Conservation (phyloP, 2,329 filamentous ascomycete species). For the Dactylella cylindrospora region DNA sequence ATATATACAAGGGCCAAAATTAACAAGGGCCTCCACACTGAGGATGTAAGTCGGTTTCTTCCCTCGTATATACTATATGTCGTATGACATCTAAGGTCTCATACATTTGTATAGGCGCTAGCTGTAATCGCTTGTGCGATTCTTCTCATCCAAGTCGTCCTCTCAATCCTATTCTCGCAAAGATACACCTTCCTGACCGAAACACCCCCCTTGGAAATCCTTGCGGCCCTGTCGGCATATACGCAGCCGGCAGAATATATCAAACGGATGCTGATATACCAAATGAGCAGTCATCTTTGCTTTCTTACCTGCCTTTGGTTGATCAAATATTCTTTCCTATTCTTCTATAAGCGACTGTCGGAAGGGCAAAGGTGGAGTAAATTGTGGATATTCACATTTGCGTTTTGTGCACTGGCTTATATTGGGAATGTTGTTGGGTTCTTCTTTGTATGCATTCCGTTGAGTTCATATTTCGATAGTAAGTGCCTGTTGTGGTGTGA, state of each 20-base stretch:
- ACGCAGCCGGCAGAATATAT: slow-evolving; percentile 1
- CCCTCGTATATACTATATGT: not conserved
- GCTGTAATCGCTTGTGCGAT: slow-evolving; percentile 15
- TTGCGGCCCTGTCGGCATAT: not conserved
- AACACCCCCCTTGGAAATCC: not conserved
- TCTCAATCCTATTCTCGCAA: slow-evolving; percentile 31
- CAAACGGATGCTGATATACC: slow-evolving; percentile 28
- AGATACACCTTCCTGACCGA: slow-evolving; percentile 18
- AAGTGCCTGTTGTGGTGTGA: too few relatives aligned
- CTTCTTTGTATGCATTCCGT: slow-evolving; percentile 36
- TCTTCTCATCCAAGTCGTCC: slow-evolving; percentile 15
- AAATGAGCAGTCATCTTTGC: slow-evolving; percentile 30
- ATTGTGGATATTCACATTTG: slow-evolving; percentile 36
- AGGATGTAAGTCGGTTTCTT: slow-evolving; percentile 24
- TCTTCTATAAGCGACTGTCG: slow-evolving; percentile 36
- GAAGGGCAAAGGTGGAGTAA: slow-evolving; percentile 34
- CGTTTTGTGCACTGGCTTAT: slow-evolving; percentile 26
- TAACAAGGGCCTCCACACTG: slow-evolving; percentile 33
- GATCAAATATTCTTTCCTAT: slow-evolving; percentile 40
- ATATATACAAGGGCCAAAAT: slow-evolving; percentile 31
- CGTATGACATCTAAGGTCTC: not conserved
- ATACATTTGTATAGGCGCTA: slow-evolving; percentile 16
- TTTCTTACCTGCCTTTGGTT: slow-evolving; percentile 39
- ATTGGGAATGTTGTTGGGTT: slow-evolving; percentile 35
- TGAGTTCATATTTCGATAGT: slow-evolving; percentile 39